A percentile compares a stretch with the other conserved stretches of the same genome.
phyloP scores from a whole-genome alignment of 129 eudicot species.

The Flaveria trinervia region DNA sequence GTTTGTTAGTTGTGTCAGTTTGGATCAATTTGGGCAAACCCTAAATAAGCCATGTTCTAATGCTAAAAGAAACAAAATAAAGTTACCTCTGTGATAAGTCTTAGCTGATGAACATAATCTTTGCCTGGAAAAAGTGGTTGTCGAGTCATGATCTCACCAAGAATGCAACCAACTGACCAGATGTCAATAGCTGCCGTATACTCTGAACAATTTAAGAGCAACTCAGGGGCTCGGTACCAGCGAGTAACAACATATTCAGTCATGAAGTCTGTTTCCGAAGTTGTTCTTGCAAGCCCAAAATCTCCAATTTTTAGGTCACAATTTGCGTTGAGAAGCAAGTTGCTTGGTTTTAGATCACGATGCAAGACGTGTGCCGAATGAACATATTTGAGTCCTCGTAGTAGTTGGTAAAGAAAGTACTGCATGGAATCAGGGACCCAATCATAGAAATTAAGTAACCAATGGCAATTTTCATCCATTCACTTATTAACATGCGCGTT shows the following conservation, averaged over 20 bases:
- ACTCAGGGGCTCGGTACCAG: slow-evolving; percentile 82
- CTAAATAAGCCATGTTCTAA: not conserved
- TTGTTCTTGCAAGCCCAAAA: slow-evolving; percentile 61
- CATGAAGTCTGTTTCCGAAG: slow-evolving; percentile 84
- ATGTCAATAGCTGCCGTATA: slow-evolving; percentile 81
- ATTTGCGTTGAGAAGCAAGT: slow-evolving; percentile 52
- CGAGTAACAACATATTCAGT: slow-evolving; percentile 84
- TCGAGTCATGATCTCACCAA: slow-evolving; percentile 73
- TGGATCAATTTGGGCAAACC: slow-evolving; percentile 7
- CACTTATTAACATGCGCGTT: not conserved
- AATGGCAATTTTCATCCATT: not conserved
- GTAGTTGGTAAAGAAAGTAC: slow-evolving; percentile 38
- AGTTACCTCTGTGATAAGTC: slow-evolving; percentile 77
- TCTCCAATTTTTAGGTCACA: slow-evolving; percentile 60
- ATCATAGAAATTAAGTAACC: slow-evolving; percentile 4
- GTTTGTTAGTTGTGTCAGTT: not conserved
- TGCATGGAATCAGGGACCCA: slow-evolving; percentile 11
- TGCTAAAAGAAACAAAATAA: not conserved
- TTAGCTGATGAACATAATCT: slow-evolving; percentile 82
- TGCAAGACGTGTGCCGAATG: slow-evolving; percentile 64
- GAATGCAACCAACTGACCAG: slow-evolving; percentile 83
- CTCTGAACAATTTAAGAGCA: slow-evolving; percentile 83
- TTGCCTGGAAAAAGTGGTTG: slow-evolving; percentile 76
- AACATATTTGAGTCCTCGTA: slow-evolving; percentile 50
- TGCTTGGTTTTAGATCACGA: slow-evolving; percentile 62